A percentile compares a stretch with the other conserved stretches of the same genome.
Evolutionary conservation across 2,329 filamentous ascomycete species (phyloP).

Genomic region (Arthrinium phaeospermum): DNA sequence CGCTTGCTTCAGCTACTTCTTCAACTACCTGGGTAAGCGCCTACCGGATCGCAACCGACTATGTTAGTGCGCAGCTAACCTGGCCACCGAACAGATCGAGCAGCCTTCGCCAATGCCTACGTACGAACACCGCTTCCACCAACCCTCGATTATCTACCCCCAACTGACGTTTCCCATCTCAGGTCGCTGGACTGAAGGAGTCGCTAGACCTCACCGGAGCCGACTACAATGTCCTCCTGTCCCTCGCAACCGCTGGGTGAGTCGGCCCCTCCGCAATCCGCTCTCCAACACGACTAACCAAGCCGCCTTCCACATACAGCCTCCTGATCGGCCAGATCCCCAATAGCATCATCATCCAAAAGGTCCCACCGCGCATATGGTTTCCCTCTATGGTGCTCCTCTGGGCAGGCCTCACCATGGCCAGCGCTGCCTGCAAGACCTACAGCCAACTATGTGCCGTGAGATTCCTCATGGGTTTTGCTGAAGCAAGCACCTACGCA

Average conservation of each 20-base stretch:
- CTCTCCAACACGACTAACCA: neutral
- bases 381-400: conserved; percentile 52
- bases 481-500: conserved; percentile 52
- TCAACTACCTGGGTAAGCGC: conserved; percentile 41
- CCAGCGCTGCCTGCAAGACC: conserved; percentile 37
- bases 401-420: conserved; percentile 53
- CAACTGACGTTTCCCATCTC: neutral
- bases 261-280: conserved; percentile 1
- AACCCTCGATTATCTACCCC: too few species aligned
- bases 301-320: neutral
- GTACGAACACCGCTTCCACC: conserved; percentile 24
- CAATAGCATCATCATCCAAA: conserved; percentile 51
- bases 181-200: conserved; percentile 44
- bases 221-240: conserved; percentile 45
- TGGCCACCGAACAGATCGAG: conserved; percentile 36
- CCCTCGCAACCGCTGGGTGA: conserved; percentile 39
- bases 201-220: conserved; percentile 45
- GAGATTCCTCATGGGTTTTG: conserved; percentile 50
- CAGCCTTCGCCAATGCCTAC: conserved; percentile 50
- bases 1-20: conserved; percentile 43
- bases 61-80: neutral
- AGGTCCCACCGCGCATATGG: conserved; percentile 53
- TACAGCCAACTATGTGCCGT: conserved; percentile 43
- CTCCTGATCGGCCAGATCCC: conserved; percentile 47
- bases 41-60: neutral